Conservation (phyloP, 768 basidiomycete species). For the Kwoniella dejecticola region DNA sequence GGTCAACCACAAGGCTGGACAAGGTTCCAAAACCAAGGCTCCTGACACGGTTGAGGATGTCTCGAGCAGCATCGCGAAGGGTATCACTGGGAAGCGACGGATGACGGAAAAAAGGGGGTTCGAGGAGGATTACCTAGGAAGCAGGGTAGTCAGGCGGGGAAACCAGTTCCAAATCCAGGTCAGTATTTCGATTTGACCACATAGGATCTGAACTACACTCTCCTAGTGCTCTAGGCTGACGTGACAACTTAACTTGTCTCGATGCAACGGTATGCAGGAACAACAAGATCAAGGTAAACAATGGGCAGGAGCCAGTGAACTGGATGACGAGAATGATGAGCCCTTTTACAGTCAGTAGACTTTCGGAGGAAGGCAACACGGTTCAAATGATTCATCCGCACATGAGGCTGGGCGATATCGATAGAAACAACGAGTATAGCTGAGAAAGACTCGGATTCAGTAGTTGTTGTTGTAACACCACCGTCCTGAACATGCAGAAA, state of each 20-base stretch:
- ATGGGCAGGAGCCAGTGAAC: conserved; percentile 28
- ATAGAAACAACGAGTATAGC: too few relatives aligned
- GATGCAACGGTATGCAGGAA: conserved; percentile 5
- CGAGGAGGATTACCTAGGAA: conserved; percentile 10
- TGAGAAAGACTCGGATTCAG: too few relatives aligned
- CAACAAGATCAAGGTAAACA: conserved; percentile 14
- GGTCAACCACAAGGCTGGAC: too few relatives aligned
- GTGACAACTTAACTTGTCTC: too few relatives aligned
- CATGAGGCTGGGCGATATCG: too few relatives aligned
- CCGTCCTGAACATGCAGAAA: too few relatives aligned
- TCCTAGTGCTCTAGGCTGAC: too few relatives aligned
- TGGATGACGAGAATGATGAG: conserved; percentile 27
- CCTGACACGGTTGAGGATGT: neutral
- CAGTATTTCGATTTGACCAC: neutral
- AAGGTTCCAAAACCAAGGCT: too few relatives aligned
- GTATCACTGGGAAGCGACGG: neutral
- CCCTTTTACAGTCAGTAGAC: conserved; percentile 16
- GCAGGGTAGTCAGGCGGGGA: conserved; percentile 16
- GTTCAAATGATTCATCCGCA: too few relatives aligned
- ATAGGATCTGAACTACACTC: too few relatives aligned
- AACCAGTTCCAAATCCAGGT: conserved; percentile 19
- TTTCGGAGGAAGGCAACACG: too few relatives aligned
- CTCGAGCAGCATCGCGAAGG: conserved; percentile 8
- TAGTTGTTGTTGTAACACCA: too few relatives aligned
- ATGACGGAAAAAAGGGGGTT: neutral